These are phyloP conservation scores for Ganoderma sinense DNA, from an alignment of 1,284 basidiomycete genomes.

Conservation along the genomic window DNA sequence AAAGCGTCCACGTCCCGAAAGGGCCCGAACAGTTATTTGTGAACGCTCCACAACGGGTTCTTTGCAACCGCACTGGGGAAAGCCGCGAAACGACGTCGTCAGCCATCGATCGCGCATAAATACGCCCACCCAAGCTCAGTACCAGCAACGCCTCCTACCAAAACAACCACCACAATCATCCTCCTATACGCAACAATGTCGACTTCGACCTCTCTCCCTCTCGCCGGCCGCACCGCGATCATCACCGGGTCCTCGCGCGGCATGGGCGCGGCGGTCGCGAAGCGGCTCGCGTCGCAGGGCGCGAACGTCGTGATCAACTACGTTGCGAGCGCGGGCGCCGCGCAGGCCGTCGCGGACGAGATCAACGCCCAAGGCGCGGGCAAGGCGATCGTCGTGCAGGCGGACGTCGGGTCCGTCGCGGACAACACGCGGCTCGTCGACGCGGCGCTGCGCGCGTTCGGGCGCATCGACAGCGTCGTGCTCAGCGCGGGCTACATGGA, in stretches of 20 bases:
- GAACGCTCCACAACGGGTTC: no score
- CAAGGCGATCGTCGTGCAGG: conserved; percentile 58
- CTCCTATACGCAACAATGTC: conserved; percentile 10
- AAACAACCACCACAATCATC: background rate
- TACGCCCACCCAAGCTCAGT: background rate
- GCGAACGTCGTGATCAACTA: conserved; percentile 68
- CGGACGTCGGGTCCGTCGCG: conserved; percentile 54
- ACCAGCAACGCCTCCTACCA: background rate
- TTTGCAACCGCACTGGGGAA: no score
- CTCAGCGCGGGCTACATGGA: conserved; percentile 64
- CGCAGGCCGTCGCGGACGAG: conserved; percentile 51
- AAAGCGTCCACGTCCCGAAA: no score
- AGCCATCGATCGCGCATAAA: background rate
- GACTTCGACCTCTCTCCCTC: conserved; percentile 21
- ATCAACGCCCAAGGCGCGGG: conserved; percentile 52
- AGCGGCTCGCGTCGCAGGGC: conserved; percentile 58
- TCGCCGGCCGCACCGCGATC: conserved; percentile 55
- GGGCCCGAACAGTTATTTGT: no score
- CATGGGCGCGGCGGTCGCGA: conserved; percentile 64
- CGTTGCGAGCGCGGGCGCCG: conserved; percentile 46
- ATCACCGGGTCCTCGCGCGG: conserved; percentile 68
- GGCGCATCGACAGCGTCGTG: conserved; percentile 62
- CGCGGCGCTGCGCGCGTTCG: conserved; percentile 54
- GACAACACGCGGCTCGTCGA: conserved; percentile 54
- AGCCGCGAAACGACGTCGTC: no score